These are phyloP conservation scores for Ramaria rubella DNA, from an alignment of 768 basidiomycete species.

Conservation along the genomic window DNA sequence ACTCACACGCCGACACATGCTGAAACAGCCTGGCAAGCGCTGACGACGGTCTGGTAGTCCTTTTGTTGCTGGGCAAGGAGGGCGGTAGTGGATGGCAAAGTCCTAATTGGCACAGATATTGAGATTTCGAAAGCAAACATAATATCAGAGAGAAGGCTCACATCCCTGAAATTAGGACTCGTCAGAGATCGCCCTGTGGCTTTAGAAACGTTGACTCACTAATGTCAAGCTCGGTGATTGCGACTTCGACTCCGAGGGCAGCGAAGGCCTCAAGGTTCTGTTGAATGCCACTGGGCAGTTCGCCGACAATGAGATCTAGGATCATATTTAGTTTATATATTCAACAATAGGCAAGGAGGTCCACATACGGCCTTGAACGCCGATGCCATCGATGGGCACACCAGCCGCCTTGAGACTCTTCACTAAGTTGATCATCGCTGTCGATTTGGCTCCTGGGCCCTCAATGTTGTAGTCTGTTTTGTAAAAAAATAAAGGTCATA, in stretches of 20 bases:
- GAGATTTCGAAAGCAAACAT: not conserved
- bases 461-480: conserved; percentile 35
- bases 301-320: conserved; percentile 46
- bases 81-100: conserved; percentile 42
- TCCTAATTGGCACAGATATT: conserved; percentile 27
- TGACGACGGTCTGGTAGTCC: conserved; percentile 51
- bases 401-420: conserved; percentile 39
- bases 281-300: conserved; percentile 42
- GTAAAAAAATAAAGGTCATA: too few relatives aligned
- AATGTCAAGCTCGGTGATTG: conserved; percentile 50
- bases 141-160: not conserved
- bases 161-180: not conserved
- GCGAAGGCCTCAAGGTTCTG: conserved; percentile 46
- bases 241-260: conserved; percentile 57
- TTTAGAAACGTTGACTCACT: not conserved
- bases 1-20: conserved; percentile 29
- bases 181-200: not conserved
- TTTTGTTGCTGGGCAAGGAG: conserved; percentile 45
- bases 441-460: conserved; percentile 38
- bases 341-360: not conserved
- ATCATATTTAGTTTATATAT: not conserved
- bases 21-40: conserved; percentile 41
- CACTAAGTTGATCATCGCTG: conserved; percentile 49
- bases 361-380: conserved; percentile 44
- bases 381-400: conserved; percentile 55